These are phyloP conservation scores for Bullera alba DNA, from an alignment of 768 basidiomycete genomes.

Conservation along the genomic window DNA sequence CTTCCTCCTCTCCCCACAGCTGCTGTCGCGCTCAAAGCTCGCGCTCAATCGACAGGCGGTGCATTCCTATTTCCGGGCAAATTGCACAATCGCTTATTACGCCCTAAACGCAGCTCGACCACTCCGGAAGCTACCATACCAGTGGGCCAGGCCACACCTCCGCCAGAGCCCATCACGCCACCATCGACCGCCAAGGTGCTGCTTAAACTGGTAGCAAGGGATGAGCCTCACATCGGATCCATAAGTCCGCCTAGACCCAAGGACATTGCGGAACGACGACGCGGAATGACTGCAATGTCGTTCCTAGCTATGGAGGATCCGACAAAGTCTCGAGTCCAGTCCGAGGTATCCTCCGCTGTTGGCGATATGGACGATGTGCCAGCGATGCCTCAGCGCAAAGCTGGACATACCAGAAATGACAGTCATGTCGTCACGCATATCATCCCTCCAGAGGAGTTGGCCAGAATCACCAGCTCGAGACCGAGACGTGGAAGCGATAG, in stretches of 20 bases:
- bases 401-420: background rate
- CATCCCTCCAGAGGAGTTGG: background rate
- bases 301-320: conserved; percentile 2
- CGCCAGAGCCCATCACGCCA: background rate
- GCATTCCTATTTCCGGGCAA: background rate
- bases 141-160: background rate
- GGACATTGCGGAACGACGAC: background rate
- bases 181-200: background rate
- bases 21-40: background rate
- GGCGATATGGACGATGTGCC: background rate
- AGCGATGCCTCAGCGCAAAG: background rate
- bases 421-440: background rate
- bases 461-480: background rate
- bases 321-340: background rate
- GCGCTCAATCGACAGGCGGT: background rate
- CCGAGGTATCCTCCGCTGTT: background rate
- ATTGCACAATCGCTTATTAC: background rate
- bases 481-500: background rate
- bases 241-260: background rate
- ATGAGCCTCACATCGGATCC: background rate
- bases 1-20: background rate
- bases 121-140: background rate
- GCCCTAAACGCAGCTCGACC: background rate
- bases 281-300: background rate
- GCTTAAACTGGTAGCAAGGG: background rate